Conservation (phyloP, 139 green algal genomes). For the Micractinium sp. region DNA sequence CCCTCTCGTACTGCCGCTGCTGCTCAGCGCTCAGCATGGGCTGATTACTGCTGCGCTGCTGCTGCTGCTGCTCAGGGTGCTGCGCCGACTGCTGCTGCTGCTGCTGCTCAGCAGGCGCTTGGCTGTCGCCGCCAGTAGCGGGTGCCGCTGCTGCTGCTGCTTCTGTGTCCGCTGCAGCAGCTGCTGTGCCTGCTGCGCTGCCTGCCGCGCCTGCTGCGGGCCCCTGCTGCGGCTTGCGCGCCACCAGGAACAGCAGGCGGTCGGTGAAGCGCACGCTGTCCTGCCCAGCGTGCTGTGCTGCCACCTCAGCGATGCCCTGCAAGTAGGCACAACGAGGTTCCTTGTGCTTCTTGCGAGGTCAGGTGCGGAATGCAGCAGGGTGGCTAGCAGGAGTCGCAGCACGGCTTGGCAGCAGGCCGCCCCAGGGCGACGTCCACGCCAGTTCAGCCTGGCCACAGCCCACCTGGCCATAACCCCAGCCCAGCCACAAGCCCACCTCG, state of each 20-base stretch:
- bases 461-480: too few species aligned
- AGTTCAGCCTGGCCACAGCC: too few species aligned
- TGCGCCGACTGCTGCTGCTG: neutral
- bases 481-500: too few species aligned
- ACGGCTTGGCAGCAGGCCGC: too few species aligned
- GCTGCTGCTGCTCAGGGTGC: neutral
- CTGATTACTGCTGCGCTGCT: neutral
- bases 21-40: neutral
- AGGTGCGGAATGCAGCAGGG: too few species aligned
- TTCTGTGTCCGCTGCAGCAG: neutral
- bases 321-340: neutral
- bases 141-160: neutral
- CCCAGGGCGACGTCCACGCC: too few species aligned
- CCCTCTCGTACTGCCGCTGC: neutral
- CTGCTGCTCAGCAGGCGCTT: neutral
- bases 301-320: slow-evolving; percentile 32
- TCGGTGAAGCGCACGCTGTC: slow-evolving; percentile 25
- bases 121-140: neutral
- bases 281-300: slow-evolving; percentile 15
- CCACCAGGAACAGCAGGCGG: slow-evolving; percentile 36
- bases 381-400: too few species aligned
- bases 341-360: too few species aligned
- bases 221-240: neutral
- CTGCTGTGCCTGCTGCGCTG: neutral
- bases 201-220: neutral